Base-by-base conservation (phyloP, 2,329 filamentous ascomycete genomes). In the Scopulariopsis brevicaulis region DNA sequence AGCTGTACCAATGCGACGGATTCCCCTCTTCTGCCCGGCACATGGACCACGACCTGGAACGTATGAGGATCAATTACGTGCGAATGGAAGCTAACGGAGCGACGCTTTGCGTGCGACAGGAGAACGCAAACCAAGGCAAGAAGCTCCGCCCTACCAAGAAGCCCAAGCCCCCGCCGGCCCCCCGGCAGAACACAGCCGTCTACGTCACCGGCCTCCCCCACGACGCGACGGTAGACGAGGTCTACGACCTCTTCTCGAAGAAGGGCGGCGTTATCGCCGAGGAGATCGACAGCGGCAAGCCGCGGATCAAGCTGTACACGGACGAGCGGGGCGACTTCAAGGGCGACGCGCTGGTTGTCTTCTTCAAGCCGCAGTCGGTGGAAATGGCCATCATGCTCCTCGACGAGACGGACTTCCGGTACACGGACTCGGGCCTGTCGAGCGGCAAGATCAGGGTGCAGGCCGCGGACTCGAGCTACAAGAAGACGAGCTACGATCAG, bases 321-420 rank as follows among this genome's bases (percentile, higher is more conserved):
- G 86, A 96, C 68, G 83, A 87, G 1, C 73, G 85, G 1, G 94
- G 91, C 22, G 82, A 84, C 18, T 96, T 96, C 78, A 97, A 96
- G 69, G 94, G 94, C 60, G 92, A 97, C 68, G 92, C 90, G 2
- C 79, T 99, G 35, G 78, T 99, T 58, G 89, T 97, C 40, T 99
- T 95, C 74, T 96, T 96, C 80, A 90, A 94, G 65, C 88, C 91
- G 0, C 91, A 96, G 68, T 95, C 89, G n/a, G 93, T 99, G 59
- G 77, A 87, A 50, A 86, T 91, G 74, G 90, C 90, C 52, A 88
- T 93, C 63, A 84, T 86, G 74, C 78, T 94, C 65, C 78, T 90
- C 14, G 89, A 95, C 69, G 89, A 91, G 65, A 87, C 86, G 4
- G 84, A 91, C 64, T 94, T 97, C 66, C 81, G 93, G 59, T 77